Base-by-base conservation (phyloP, 2,329 filamentous ascomycete genomes). In the Stachybotrys chartarum region DNA sequence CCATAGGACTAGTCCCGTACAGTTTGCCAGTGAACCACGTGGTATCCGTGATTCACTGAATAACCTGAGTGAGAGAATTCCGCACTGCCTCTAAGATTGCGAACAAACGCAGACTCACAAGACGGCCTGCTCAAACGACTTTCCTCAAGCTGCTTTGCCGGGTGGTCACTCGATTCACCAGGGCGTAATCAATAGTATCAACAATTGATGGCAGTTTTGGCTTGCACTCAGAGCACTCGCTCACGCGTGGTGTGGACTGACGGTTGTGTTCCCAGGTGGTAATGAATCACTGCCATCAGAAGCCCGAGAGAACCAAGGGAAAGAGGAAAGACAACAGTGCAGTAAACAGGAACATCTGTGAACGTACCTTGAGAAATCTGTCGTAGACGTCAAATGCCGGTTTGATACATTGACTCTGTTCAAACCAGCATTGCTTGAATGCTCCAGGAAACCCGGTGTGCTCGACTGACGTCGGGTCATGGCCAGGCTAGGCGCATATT, bases 401-500 rank as follows among this genome's bases (percentile, higher is more conserved):
- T 14, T 42, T 10, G 35, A 14, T 42, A 14, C 14, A 14, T 14
- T 14, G 14, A 5, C 8, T 14, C 3, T 42, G 35, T 42, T 42
- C 35, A 42, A 10, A 14, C 8, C 35, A 42, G 35, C 35, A 42
- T 42, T 42, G 35, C 35, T 14, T 42, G 35, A 10, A 42, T 14
- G 35, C 5, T 42, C 35, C 8, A 14, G 14, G 14, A 42, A 42
- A 14, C 35, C 35, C 35, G 35, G 35, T 42, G 35, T 42, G 35
- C 35, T 42, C 14, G 35, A 42, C 35, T 42, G 35, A 10, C 35
- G 5, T 42, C 35, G 35, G 35, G 10, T 42, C 35, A 14, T 42
- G n/a, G 10, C 39, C 35, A 45, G 58, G 54, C 35, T 56, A 53
- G 16, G 59, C 8, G 10, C 8, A 14, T 42, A 42, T 42, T 42